These are phyloP conservation scores for Ophiostoma fasciatum DNA, from an alignment of 2,329 filamentous ascomycete genomes.

Conservation along the genomic window DNA sequence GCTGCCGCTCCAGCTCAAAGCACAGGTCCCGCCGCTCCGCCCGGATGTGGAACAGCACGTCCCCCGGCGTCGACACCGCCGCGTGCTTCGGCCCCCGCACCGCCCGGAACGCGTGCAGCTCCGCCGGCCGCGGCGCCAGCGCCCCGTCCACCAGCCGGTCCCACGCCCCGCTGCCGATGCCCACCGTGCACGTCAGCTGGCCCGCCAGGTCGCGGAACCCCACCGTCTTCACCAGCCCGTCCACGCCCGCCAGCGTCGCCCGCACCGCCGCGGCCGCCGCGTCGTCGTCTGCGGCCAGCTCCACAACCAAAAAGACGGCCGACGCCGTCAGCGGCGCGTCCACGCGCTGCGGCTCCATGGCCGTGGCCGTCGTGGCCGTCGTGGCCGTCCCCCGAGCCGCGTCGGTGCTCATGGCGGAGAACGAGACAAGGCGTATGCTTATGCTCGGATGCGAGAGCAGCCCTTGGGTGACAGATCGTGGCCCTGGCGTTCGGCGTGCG, in stretches of 20 bases:
- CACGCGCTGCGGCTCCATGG: slow-evolving; percentile 28
- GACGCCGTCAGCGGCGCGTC: slow-evolving; percentile 35
- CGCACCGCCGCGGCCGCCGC: slow-evolving; percentile 22
- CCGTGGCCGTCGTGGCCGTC: too few relatives aligned
- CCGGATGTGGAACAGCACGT: slow-evolving; percentile 44
- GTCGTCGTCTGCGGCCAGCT: slow-evolving; percentile 23
- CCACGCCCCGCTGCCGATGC: slow-evolving; percentile 38
- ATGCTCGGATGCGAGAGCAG: too few relatives aligned
- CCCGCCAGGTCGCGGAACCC: slow-evolving; percentile 32
- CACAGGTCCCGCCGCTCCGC: slow-evolving; percentile 39
- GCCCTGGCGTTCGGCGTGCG: too few relatives aligned
- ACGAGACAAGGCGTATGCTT: too few relatives aligned
- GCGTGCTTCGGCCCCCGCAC: slow-evolving; percentile 33
- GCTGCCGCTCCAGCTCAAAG: slow-evolving; percentile 43
- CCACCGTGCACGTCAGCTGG: slow-evolving; percentile 35
- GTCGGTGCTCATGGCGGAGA: too few relatives aligned
- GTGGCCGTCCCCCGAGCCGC: too few relatives aligned
- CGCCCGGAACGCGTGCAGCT: slow-evolving; percentile 34
- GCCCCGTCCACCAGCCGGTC: slow-evolving; percentile 23
- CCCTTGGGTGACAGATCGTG: too few relatives aligned
- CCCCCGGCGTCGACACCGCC: slow-evolving; percentile 39
- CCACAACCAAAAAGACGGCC: slow-evolving; percentile 39
- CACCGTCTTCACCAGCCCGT: slow-evolving; percentile 35
- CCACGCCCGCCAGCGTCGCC: slow-evolving; percentile 27
- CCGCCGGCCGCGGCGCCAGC: slow-evolving; percentile 29